Evolutionary conservation across 768 basidiomycete genomes (phyloP).

Genomic region (Tulasnella sp.): DNA sequence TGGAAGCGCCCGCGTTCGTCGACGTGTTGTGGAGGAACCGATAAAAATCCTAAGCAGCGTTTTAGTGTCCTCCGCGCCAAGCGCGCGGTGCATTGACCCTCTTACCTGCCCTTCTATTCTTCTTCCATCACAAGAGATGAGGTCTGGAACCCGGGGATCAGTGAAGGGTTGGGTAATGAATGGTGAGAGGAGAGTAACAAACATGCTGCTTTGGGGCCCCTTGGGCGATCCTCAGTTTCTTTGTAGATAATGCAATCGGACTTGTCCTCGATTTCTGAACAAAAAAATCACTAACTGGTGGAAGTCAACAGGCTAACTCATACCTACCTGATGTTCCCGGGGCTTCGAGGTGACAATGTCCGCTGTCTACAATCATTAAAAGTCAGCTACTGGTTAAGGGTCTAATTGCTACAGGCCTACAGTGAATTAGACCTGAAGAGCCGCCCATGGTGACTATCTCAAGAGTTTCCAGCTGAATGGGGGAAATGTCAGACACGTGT

Average conservation of each 20-base stretch:
- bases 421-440: not conserved
- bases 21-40: not conserved
- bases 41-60: not conserved
- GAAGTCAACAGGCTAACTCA: not conserved
- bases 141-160: not conserved
- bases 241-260: not conserved
- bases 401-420: not conserved
- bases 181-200: not conserved
- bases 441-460: not conserved
- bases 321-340: not conserved
- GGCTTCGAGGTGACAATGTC: not conserved
- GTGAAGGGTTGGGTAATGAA: not conserved
- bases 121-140: not conserved
- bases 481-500: not conserved
- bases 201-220: not conserved
- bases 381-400: not conserved
- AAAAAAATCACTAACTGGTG: not conserved
- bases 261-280: not conserved
- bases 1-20: not conserved
- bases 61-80: too few species aligned
- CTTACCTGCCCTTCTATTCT: not conserved
- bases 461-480: not conserved
- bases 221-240: not conserved
- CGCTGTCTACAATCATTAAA: not conserved
- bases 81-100: too few species aligned